Conservation (phyloP, 768 basidiomycete genomes). For the Tephrocybe sp. region DNA sequence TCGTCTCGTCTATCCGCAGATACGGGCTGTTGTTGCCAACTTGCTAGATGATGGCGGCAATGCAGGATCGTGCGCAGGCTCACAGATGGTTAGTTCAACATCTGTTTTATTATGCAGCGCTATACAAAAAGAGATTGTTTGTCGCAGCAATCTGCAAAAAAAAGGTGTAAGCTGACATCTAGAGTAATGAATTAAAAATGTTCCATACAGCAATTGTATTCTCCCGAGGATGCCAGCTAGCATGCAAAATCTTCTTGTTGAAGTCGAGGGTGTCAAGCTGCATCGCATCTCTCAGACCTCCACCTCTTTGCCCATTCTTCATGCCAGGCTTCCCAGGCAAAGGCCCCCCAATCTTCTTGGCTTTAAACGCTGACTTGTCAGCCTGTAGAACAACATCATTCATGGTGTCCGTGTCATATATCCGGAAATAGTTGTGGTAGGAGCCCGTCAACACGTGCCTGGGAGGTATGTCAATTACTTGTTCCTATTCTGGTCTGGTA, state of each 20-base stretch:
- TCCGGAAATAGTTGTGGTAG: slow-evolving; percentile 99
- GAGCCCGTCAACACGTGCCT: slow-evolving; percentile 99
- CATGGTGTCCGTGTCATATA: slow-evolving; percentile 88
- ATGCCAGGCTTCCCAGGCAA: slow-evolving; percentile 64
- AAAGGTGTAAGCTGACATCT: background rate
- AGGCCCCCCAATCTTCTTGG: slow-evolving; percentile 95
- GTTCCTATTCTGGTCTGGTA: slow-evolving; percentile 1
- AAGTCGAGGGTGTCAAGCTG: slow-evolving; percentile 85
- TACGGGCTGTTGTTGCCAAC: slow-evolving; percentile 16
- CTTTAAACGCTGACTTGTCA: slow-evolving; percentile 99
- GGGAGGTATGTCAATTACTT: slow-evolving; percentile 15
- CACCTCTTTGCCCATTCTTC: slow-evolving; percentile 76
- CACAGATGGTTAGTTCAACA: slow-evolving; percentile 14
- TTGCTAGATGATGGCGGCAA: slow-evolving; percentile 18
- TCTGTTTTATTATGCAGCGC: slow-evolving; percentile 50
- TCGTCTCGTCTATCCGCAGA: slow-evolving; percentile 19
- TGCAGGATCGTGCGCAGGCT: slow-evolving; percentile 9
- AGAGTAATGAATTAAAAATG: background rate
- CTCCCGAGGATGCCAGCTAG: slow-evolving; percentile 97
- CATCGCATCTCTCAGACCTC: slow-evolving; percentile 80
- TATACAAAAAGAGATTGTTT: slow-evolving; percentile 91
- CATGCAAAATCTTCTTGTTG: slow-evolving; percentile 96
- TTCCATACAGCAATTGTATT: slow-evolving; percentile 91
- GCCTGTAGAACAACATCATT: slow-evolving; percentile 95
- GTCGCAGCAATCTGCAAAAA: slow-evolving; percentile 86